Evolutionary conservation across 192 early-diverging fungal species (phyloP).

Genomic region (Diversispora eburnea): DNA sequence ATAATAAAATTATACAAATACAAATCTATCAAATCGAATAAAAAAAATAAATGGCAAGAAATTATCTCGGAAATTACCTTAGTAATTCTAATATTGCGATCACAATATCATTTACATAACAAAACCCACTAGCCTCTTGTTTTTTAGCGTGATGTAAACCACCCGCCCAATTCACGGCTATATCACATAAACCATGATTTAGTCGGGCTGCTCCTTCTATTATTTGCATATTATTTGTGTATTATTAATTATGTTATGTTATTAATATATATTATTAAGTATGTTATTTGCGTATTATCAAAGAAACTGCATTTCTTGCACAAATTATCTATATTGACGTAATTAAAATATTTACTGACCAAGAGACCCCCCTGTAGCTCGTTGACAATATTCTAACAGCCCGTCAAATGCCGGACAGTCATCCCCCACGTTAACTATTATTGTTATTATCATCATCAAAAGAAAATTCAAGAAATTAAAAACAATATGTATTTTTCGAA

Average conservation of each 20-base stretch:
- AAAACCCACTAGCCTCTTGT: constrained; percentile 93
- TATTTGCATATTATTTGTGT: not conserved
- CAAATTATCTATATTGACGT: not conserved
- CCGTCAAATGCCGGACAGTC: constrained; percentile 98
- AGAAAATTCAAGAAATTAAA: constrained; percentile 4
- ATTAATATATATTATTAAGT: not conserved
- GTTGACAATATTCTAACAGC: constrained; percentile 87
- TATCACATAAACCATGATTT: constrained; percentile 75
- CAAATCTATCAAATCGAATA: not conserved
- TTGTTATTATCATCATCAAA: not conserved
- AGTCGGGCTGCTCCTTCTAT: constrained; percentile 81
- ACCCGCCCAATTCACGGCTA: constrained; percentile 95
- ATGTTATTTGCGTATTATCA: not conserved
- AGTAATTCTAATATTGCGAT: constrained; percentile 88
- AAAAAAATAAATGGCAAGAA: not conserved
- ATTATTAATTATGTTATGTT: no score
- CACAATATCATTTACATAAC: constrained; percentile 98
- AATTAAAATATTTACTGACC: constrained; percentile 41
- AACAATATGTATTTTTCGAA: not conserved
- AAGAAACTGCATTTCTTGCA: not conserved
- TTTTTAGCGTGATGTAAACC: constrained; percentile 98
- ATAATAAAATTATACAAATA: not conserved
- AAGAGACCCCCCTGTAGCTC: constrained; percentile 90
- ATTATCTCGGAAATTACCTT: constrained; percentile 39
- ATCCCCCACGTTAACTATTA: constrained; percentile 74